These are phyloP conservation scores for Hanseniaspora mollemarum DNA, from an alignment of 805 yeast genomes.

Conservation along the genomic window DNA sequence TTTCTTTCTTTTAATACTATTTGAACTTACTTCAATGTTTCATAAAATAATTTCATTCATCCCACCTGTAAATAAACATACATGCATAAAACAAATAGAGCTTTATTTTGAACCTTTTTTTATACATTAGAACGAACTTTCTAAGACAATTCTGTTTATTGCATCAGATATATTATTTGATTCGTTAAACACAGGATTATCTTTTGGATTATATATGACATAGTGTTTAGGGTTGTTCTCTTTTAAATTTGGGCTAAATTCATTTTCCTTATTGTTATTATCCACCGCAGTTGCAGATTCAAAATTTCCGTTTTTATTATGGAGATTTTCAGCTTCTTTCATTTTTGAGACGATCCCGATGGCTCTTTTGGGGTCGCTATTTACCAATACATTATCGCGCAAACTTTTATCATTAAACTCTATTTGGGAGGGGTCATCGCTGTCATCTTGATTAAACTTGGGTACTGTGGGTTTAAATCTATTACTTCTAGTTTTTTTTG, in stretches of 20 bases:
- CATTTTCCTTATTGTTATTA: slow-evolving; percentile 4
- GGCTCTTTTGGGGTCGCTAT: not conserved
- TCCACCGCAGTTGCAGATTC: slow-evolving; percentile 8
- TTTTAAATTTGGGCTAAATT: not conserved
- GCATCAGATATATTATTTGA: not conserved
- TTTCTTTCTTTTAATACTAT: not conserved
- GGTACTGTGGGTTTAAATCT: not conserved
- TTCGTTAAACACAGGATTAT: not conserved
- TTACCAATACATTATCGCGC: too few species aligned
- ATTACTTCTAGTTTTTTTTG: not conserved
- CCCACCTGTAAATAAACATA: too few species aligned
- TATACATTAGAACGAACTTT: too few species aligned
- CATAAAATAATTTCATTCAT: too few species aligned
- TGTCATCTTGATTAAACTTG: not conserved
- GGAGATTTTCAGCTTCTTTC: not conserved
- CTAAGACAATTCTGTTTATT: not conserved
- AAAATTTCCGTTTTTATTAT: not conserved
- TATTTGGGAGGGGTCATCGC: not conserved
- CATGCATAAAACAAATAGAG: too few species aligned
- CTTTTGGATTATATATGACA: not conserved
- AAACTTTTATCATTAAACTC: not conserved
- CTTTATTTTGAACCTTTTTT: too few species aligned
- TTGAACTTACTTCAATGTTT: too few species aligned
- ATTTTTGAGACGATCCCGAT: not conserved
- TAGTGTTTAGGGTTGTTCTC: not conserved